These are phyloP conservation scores for Exophiala calicioides DNA, from an alignment of 2,329 filamentous ascomycete genomes.

Conservation along the genomic window DNA sequence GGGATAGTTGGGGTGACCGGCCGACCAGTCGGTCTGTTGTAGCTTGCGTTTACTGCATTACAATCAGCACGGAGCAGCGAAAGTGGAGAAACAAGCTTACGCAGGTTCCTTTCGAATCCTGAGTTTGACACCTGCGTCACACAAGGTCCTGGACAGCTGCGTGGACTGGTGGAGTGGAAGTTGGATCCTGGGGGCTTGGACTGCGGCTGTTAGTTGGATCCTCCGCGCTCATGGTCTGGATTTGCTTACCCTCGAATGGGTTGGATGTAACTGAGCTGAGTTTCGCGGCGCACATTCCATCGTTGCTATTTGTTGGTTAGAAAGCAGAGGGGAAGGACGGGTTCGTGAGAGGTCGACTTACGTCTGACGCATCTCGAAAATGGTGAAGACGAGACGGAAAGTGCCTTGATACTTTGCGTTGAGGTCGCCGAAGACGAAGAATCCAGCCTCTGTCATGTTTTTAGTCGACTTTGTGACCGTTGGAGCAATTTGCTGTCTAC, in stretches of 20 bases:
- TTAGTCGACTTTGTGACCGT: neutral
- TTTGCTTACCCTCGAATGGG: constrained; percentile 64
- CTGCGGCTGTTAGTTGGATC: constrained; percentile 32
- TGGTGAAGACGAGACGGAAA: constrained; percentile 72
- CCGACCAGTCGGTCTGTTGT: neutral
- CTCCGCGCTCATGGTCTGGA: neutral
- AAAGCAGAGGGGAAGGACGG: no score
- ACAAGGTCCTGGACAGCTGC: constrained; percentile 71
- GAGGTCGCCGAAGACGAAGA: constrained; percentile 89
- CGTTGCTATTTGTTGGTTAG: constrained; percentile 4
- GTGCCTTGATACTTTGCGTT: constrained; percentile 73
- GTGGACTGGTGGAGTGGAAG: constrained; percentile 64
- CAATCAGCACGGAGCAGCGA: neutral
- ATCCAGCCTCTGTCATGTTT: constrained; percentile 65
- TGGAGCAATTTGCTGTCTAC: neutral
- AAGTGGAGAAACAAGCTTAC: constrained; percentile 4
- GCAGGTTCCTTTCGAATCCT: constrained; percentile 72
- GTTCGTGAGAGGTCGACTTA: no score
- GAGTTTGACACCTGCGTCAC: constrained; percentile 81
- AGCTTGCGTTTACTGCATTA: neutral
- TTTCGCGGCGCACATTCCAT: constrained; percentile 41
- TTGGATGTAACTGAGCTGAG: constrained; percentile 35
- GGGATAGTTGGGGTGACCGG: neutral
- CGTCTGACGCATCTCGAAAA: constrained; percentile 65
- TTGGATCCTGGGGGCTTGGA: constrained; percentile 38